phyloP scores from a whole-genome alignment of 148 eudicot genomes.

The Amaranthus hypochondriacus region DNA sequence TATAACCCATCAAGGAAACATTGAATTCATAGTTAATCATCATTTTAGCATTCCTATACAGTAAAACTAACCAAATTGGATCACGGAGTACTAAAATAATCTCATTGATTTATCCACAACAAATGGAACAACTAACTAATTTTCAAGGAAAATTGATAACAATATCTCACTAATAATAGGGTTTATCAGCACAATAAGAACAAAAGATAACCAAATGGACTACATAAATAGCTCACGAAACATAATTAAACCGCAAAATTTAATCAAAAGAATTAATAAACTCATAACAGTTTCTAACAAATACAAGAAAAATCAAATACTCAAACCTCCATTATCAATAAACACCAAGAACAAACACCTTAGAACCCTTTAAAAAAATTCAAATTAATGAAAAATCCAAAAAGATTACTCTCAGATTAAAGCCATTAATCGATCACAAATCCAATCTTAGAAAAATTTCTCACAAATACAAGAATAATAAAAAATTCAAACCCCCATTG shows the following conservation, averaged over 20 bases:
- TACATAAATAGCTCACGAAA: too few species aligned
- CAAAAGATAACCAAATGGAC: too few species aligned
- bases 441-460: not conserved
- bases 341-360: not conserved
- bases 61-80: not conserved
- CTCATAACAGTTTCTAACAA: too few species aligned
- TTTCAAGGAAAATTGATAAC: too few species aligned
- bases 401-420: too few species aligned
- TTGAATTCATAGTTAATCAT: not conserved
- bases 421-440: not conserved
- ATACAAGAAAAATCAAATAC: too few species aligned
- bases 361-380: slow-evolving; percentile 6
- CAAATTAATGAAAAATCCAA: not conserved
- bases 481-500: not conserved
- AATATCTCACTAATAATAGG: too few species aligned
- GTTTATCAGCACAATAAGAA: too few species aligned
- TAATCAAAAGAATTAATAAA: too few species aligned
- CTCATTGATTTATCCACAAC: not conserved
- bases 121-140: not conserved
- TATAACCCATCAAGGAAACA: slow-evolving; percentile 18
- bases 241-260: too few species aligned
- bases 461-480: not conserved
- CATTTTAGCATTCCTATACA: not conserved
- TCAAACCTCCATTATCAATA: too few species aligned
- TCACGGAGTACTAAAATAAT: not conserved